Conservation (phyloP, 2,329 filamentous ascomycete species). For the Taxawa tesnikishii region DNA sequence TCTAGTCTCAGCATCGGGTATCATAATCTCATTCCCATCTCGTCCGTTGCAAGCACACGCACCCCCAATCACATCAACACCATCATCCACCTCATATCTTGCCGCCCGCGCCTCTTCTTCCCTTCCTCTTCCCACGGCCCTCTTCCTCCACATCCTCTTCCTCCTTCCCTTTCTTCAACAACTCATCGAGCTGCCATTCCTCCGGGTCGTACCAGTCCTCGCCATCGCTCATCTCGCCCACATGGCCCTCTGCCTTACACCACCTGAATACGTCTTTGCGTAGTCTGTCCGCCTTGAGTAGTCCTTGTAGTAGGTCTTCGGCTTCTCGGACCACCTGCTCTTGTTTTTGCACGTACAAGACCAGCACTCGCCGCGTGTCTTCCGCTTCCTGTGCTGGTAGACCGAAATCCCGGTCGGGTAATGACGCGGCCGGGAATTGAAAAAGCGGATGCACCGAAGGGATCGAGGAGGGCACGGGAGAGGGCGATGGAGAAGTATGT, state of each 20-base stretch:
- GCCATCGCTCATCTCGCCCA: conserved; percentile 71
- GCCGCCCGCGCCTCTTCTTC: conserved; percentile 20
- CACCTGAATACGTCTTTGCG: conserved; percentile 60
- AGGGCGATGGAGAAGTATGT: conserved; percentile 17
- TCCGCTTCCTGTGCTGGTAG: conserved; percentile 65
- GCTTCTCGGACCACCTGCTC: conserved; percentile 68
- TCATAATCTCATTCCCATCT: too few species aligned
- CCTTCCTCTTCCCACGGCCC: conserved; percentile 38
- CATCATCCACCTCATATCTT: conserved; percentile 4
- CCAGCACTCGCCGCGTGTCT: conserved; percentile 60
- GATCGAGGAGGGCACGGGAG: conserved; percentile 33
- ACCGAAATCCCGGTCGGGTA: conserved; percentile 57
- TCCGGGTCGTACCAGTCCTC: conserved; percentile 84
- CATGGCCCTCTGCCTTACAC: conserved; percentile 67
- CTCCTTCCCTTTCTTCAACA: conserved; percentile 71
- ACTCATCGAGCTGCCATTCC: conserved; percentile 63
- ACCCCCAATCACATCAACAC: too few species aligned
- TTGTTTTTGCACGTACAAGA: conserved; percentile 74
- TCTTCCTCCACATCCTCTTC: conserved; percentile 67
- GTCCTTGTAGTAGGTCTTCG: conserved; percentile 53
- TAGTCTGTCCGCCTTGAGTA: conserved; percentile 61
- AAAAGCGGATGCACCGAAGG: conserved; percentile 66
- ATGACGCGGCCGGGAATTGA: conserved; percentile 47
- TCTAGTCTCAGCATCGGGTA: too few species aligned
- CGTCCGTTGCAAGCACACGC: too few species aligned